Base-by-base conservation (phyloP, 768 basidiomycete genomes). In the Macrolepiota fuliginosa region DNA sequence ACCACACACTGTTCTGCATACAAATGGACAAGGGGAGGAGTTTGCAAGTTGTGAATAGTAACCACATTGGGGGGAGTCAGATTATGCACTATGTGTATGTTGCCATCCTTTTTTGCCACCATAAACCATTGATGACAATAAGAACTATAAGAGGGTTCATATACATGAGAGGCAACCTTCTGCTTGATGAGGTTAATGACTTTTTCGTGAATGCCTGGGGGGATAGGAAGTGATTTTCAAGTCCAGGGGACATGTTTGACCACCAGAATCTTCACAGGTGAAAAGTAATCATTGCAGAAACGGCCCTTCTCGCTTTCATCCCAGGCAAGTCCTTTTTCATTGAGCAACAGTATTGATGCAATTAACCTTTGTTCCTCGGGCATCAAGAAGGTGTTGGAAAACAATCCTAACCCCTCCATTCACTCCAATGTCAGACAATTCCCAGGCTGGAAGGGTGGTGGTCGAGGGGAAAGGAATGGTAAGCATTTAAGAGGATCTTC, bases 21-120 rank as follows among this genome's bases (percentile, higher is more conserved):
- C 3, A 75, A 63, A 11, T 79, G 73, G 0, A 74, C 61, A 12
- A 71, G 68, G 0, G 77, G 77, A 0, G 71, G 68, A 0, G 75
- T 27, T 0, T 42, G 40, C 1, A 13, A 42, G 15, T 42, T 13
- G 5, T 5, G 40, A 17, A 42, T 42, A 1, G 40, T 42, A 13
- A 42, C 13, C 5, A 13, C 40, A 3, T 42, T 42, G 1, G 15
- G 4, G 17, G 40, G 40, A 4, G 40, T 42, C 1, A 42, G 6
- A 5, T 42, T 42, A 17, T 42, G 40, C 5, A 42, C 40, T 2
- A 42, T 42, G 17, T n/a, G 15, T 2, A 42, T n/a, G 15, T 42
- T 42, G 40, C 40, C 15, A 7, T 42, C 40, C 17, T 17, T 42
- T 5, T 42, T 42, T 1, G 40, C 40, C 0, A 42, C 40, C 2